These are phyloP conservation scores for Poa pratensis DNA, from an alignment of 176 grass and related monocot species.

Conservation along the genomic window DNA sequence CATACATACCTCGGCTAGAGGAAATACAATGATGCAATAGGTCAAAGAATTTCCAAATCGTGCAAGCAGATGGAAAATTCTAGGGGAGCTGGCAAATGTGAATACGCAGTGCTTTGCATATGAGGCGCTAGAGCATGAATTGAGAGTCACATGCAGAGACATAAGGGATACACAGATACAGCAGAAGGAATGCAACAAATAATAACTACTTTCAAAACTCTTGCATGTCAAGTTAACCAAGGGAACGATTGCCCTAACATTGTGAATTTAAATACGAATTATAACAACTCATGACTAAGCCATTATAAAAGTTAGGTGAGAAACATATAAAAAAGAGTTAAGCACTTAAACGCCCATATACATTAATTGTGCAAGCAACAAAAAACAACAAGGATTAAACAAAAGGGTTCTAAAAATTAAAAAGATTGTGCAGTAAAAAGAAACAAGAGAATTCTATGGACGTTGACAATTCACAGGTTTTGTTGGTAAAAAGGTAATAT, in stretches of 20 bases:
- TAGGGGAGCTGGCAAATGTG: neutral
- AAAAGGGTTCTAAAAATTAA: neutral
- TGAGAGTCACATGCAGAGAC: neutral
- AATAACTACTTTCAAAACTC: neutral
- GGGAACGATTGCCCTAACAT: neutral
- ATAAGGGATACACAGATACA: no score
- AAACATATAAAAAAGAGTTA: neutral
- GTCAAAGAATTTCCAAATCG: neutral
- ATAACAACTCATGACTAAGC: neutral
- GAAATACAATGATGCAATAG: neutral
- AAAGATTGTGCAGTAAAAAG: neutral
- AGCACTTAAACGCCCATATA: neutral
- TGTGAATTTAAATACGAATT: neutral
- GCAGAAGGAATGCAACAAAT: neutral
- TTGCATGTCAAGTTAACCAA: neutral
- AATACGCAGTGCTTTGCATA: neutral
- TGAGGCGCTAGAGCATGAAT: neutral
- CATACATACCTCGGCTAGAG: neutral
- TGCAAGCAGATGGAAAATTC: neutral
- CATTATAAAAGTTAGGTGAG: neutral
- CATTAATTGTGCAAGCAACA: neutral
- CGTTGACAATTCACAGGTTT: neutral
- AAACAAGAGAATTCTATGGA: neutral
- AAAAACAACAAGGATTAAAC: neutral
- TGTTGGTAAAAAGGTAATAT: neutral